These are phyloP conservation scores for Melampsora americana DNA, from an alignment of 1,284 basidiomycete species.

Conservation along the genomic window DNA sequence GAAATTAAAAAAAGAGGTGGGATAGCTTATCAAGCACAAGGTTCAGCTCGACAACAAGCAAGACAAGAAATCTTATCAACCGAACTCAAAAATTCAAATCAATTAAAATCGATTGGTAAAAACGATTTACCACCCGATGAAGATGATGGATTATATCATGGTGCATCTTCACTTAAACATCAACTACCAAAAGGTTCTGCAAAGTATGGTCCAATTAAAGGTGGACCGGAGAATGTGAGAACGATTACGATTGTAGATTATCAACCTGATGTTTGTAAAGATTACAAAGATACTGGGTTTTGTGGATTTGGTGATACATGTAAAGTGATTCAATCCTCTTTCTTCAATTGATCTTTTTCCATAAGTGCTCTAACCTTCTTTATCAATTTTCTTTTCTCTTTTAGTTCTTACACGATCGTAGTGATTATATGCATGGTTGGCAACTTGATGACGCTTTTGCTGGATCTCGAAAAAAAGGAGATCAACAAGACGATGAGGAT, in stretches of 20 bases:
- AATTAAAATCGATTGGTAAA: neutral
- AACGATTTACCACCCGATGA: neutral
- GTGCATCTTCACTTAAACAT: constrained; percentile 73
- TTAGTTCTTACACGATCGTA: constrained; percentile 58
- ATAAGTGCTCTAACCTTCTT: too few species aligned
- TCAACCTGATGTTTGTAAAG: constrained; percentile 98
- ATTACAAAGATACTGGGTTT: constrained; percentile 99
- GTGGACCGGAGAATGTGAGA: constrained; percentile 70
- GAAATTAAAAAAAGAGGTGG: constrained; percentile 30
- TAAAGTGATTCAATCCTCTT: too few species aligned
- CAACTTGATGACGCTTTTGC: constrained; percentile 69
- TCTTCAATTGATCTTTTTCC: too few species aligned
- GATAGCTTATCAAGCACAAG: constrained; percentile 17
- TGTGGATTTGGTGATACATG: constrained; percentile 99
- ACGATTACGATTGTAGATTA: constrained; percentile 96
- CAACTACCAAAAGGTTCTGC: constrained; percentile 57
- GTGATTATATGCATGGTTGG: constrained; percentile 90
- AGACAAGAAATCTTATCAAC: constrained; percentile 44
- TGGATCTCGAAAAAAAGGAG: constrained; percentile 49
- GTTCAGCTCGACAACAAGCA: constrained; percentile 44
- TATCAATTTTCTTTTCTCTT: constrained; percentile 38
- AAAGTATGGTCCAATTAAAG: constrained; percentile 49
- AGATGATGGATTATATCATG: constrained; percentile 84
- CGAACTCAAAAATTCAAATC: neutral
- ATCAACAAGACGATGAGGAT: constrained; percentile 56